These are phyloP conservation scores for Aspergillus diversus DNA, from an alignment of 495 filamentous ascomycete species.

Conservation along the genomic window DNA sequence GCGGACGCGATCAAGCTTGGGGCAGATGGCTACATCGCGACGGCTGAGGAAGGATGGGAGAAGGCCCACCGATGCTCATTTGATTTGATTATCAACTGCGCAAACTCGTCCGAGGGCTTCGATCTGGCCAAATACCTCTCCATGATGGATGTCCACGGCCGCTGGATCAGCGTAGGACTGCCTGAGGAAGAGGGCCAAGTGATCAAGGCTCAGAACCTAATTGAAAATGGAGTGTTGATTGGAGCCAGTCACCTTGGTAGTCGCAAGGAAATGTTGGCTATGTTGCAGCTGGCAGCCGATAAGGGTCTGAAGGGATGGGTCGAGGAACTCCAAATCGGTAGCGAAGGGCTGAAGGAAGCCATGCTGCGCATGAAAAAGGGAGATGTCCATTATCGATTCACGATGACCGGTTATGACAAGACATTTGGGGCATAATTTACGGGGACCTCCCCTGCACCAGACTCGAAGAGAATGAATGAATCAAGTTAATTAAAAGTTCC, in stretches of 20 bases:
- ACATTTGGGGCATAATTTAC: conserved; percentile 44
- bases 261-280: conserved; percentile 76
- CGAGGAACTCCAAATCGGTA: conserved; percentile 72
- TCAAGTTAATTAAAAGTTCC: background rate
- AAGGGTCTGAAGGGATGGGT: conserved; percentile 84
- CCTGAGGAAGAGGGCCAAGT: conserved; percentile 77
- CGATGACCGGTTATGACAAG: conserved; percentile 67
- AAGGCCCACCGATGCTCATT: conserved; percentile 55
- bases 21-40: conserved; percentile 74
- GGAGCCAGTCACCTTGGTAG: conserved; percentile 82
- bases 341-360: conserved; percentile 68
- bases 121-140: conserved; percentile 72
- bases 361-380: conserved; percentile 70
- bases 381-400: conserved; percentile 71
- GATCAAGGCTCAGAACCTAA: conserved; percentile 77
- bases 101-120: conserved; percentile 70
- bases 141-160: conserved; percentile 81
- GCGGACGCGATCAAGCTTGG: conserved; percentile 69
- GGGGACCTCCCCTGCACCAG: background rate
- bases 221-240: conserved; percentile 76
- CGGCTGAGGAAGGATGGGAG: conserved; percentile 68
- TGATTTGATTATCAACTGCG: conserved; percentile 74
- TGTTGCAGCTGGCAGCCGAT: conserved; percentile 81
- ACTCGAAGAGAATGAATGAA: background rate
- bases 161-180: conserved; percentile 81